phyloP scores from a whole-genome alignment of 2,329 filamentous ascomycete genomes.

The Ophiocordyceps australis region DNA sequence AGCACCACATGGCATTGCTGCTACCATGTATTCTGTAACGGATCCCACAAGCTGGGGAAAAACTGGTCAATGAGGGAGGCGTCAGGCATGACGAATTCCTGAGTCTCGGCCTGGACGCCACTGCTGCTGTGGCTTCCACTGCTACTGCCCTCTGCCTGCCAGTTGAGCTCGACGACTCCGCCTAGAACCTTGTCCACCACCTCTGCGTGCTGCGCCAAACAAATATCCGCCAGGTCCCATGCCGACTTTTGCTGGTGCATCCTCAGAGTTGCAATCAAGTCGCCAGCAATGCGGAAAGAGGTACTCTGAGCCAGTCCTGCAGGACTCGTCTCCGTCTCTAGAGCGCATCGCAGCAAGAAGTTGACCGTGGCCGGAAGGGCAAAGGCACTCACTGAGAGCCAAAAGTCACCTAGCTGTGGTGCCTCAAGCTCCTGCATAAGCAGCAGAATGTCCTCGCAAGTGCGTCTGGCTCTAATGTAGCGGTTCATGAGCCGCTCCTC shows the following conservation, averaged over 20 bases:
- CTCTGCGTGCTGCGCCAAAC: slow-evolving; percentile 26
- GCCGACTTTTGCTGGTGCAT: slow-evolving; percentile 16
- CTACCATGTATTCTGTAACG: too few relatives aligned
- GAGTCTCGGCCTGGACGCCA: slow-evolving; percentile 5
- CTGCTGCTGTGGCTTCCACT: too few relatives aligned
- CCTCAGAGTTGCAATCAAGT: slow-evolving; percentile 19
- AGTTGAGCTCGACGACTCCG: slow-evolving; percentile 7
- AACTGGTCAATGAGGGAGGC: slow-evolving; percentile 13
- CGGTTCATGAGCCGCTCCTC: slow-evolving; percentile 9
- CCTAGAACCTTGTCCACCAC: slow-evolving; percentile 23
- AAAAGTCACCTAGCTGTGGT: slow-evolving; percentile 26
- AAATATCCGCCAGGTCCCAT: slow-evolving; percentile 33
- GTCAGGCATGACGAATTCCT: slow-evolving; percentile 13
- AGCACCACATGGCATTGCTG: too few relatives aligned
- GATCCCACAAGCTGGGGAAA: too few relatives aligned
- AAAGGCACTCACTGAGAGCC: slow-evolving; percentile 26
- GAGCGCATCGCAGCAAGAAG: slow-evolving; percentile 27
- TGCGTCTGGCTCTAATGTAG: slow-evolving; percentile 22
- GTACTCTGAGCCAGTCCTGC: slow-evolving; percentile 15
- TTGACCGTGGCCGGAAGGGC: slow-evolving; percentile 20
- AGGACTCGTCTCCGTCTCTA: slow-evolving; percentile 21
- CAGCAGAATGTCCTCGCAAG: slow-evolving; percentile 28
- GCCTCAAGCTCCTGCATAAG: slow-evolving; percentile 25
- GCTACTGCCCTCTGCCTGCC: slow-evolving; percentile 1
- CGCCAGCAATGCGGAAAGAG: slow-evolving; percentile 22